Percentiles rank a stretch among this genome's conserved stretches.
Evolutionary conservation across 2,329 filamentous ascomycete genomes (phyloP).

Genomic region (Rutstroemia sp.): DNA sequence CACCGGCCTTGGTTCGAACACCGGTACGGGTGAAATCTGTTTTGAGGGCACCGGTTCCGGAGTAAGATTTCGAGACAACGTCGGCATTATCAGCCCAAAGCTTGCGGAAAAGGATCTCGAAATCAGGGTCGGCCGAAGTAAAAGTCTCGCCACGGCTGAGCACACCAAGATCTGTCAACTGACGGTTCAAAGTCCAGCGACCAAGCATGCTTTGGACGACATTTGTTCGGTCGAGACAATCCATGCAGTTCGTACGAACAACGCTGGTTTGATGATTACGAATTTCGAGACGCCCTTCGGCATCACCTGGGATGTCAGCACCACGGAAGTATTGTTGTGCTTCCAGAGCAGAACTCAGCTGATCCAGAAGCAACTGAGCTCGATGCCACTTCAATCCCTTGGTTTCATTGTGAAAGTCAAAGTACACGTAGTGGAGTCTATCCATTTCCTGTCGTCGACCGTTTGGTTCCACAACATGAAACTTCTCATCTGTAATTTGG

Average conservation of each 20-base stretch:
- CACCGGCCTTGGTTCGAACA: slow-evolving; percentile 75
- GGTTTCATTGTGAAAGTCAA: slow-evolving; percentile 97
- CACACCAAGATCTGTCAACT: slow-evolving; percentile 78
- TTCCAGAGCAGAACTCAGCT: slow-evolving; percentile 66
- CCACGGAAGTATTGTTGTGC: slow-evolving; percentile 89
- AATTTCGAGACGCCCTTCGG: slow-evolving; percentile 67
- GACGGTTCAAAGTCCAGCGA: slow-evolving; percentile 79
- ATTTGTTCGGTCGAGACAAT: slow-evolving; percentile 95
- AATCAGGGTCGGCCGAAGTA: slow-evolving; percentile 66
- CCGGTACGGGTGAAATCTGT: slow-evolving; percentile 96
- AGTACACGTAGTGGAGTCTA: slow-evolving; percentile 91
- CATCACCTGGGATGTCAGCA: slow-evolving; percentile 70
- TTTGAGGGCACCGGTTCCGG: slow-evolving; percentile 94
- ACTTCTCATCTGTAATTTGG: slow-evolving; percentile 65
- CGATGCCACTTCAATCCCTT: slow-evolving; percentile 93
- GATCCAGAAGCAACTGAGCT: slow-evolving; percentile 77
- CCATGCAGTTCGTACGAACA: slow-evolving; percentile 98
- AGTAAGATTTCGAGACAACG: slow-evolving; percentile 85
- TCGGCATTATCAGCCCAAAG: slow-evolving; percentile 98
- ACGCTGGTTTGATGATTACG: slow-evolving; percentile 79
- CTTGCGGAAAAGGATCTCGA: slow-evolving; percentile 91
- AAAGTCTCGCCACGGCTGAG: slow-evolving; percentile 70
- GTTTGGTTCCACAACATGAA: slow-evolving; percentile 66
- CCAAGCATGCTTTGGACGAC: slow-evolving; percentile 97
- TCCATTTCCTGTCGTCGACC: slow-evolving; percentile 58